Conservation (phyloP, 148 eudicot genomes). For the Vaccinium darrowii region DNA sequence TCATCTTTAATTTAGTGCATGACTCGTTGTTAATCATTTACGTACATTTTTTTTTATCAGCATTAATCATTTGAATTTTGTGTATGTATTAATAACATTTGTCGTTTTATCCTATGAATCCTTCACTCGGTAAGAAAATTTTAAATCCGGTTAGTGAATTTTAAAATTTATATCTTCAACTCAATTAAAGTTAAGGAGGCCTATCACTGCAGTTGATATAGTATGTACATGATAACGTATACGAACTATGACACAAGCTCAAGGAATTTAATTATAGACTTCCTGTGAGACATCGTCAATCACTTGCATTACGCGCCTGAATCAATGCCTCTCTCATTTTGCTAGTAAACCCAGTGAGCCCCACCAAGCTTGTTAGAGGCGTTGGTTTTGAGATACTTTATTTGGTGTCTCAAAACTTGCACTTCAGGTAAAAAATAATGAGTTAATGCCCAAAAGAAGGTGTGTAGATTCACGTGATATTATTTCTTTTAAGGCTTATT, state of each 20-base stretch:
- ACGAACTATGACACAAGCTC: background rate
- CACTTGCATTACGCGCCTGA: background rate
- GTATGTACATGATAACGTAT: background rate
- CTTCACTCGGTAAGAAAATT: background rate
- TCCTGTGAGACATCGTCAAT: background rate
- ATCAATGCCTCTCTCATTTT: conserved; percentile 7
- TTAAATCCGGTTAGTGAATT: background rate
- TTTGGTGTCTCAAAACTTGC: background rate
- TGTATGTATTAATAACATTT: background rate
- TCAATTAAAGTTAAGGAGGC: background rate
- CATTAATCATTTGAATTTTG: background rate
- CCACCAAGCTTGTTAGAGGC: background rate
- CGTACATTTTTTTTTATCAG: no score
- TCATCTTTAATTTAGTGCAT: background rate
- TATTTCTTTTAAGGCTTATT: background rate
- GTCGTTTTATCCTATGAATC: background rate
- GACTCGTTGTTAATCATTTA: background rate
- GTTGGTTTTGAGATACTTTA: background rate
- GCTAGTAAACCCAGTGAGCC: background rate
- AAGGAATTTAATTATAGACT: background rate
- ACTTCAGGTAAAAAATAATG: background rate
- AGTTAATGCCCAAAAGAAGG: background rate
- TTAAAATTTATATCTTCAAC: background rate
- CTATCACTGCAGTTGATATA: background rate
- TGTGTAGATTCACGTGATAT: background rate